Evolutionary conservation across 2,329 filamentous ascomycete genomes (phyloP).

Genomic region (Hypoxylon sp.): DNA sequence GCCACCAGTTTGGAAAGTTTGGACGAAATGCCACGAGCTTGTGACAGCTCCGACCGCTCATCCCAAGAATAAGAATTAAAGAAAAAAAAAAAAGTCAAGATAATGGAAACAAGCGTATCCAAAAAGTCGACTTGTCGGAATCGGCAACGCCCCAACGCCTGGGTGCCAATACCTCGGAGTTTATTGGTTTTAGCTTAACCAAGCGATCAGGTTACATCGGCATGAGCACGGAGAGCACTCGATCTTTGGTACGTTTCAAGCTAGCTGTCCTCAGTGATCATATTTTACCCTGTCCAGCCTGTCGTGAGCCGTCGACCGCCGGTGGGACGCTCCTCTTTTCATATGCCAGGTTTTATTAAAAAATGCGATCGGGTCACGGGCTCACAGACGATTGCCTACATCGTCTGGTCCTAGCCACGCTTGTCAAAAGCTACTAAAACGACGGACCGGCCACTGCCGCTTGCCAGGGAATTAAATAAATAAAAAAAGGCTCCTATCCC

Average conservation of each 20-base stretch:
- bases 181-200: slow-evolving; percentile 45
- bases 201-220: slow-evolving; percentile 52
- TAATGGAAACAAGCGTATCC: slow-evolving; percentile 24
- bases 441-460: slow-evolving; percentile 45
- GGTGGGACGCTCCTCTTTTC: slow-evolving; percentile 51
- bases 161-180: slow-evolving; percentile 44
- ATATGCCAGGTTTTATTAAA: slow-evolving; percentile 51
- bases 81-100: background rate
- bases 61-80: slow-evolving; percentile 20
- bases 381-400: slow-evolving; percentile 42
- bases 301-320: slow-evolving; percentile 46
- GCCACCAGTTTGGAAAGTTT: slow-evolving; percentile 44
- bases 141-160: slow-evolving; percentile 37
- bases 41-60: slow-evolving; percentile 27
- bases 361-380: slow-evolving; percentile 45
- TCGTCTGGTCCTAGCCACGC: slow-evolving; percentile 45
- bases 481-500: slow-evolving; percentile 18
- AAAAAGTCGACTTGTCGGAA: slow-evolving; percentile 31
- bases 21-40: slow-evolving; percentile 34
- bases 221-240: slow-evolving; percentile 46
- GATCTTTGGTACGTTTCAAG: slow-evolving; percentile 54
- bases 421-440: slow-evolving; percentile 42
- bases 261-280: slow-evolving; percentile 45
- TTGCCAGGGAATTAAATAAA: slow-evolving; percentile 34
- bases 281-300: slow-evolving; percentile 46